Evolutionary conservation across 148 eudicot species (phyloP), one percentile per base, ranked within the genome.

Genomic region (Arbutus unedo): DNA sequence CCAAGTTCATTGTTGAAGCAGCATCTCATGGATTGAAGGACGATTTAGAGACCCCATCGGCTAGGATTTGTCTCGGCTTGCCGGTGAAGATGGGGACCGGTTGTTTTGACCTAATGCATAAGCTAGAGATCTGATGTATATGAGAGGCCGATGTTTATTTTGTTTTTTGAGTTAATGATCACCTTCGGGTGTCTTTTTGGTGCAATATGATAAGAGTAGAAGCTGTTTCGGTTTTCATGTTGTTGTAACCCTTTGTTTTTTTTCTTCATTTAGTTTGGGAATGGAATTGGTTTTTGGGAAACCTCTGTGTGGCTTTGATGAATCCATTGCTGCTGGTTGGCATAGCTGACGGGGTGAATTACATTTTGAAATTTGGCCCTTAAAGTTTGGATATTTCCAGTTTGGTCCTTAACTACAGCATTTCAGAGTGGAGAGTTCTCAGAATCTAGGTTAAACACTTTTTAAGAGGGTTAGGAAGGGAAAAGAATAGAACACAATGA

Each of bases 81-180:
- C 99, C 98, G 47, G 95, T 91, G 23, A 94, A 97, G 85, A 89
- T 94, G 83, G 99, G 99, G 66, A 97, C 99, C 45, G 99, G 98
- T 18, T 88, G 91, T 85, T 94, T 97, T 77, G 99, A 94, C 81
- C 78, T 97, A 90, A 87, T 97, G 95, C 97, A 97, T 50, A 84
- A 89, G 49, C 45, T 96, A 78, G 94, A 91, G 49, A 75, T 89
- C 4, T 92, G 81, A 81, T 50, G 23, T n/a, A 62, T 48, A 53
- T 31, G 41, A 31, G 13, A 62, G 55, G 9, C 16, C 8, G n/a
- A 7, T 76, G 43, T 78, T 31, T 54, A 2, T 56, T 49, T 75
- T 18, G 15, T 48, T 38, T 4, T n/a, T 74, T 74, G n/a, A 3
- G n/a, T 47, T 51, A 76, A 25, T 51, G 14, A 53, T 76, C 10